Evolutionary conservation across 352 stramenopile species (phyloP), one percentile per base, ranked within the genome.

Genomic region (Phytophthora melonis): DNA sequence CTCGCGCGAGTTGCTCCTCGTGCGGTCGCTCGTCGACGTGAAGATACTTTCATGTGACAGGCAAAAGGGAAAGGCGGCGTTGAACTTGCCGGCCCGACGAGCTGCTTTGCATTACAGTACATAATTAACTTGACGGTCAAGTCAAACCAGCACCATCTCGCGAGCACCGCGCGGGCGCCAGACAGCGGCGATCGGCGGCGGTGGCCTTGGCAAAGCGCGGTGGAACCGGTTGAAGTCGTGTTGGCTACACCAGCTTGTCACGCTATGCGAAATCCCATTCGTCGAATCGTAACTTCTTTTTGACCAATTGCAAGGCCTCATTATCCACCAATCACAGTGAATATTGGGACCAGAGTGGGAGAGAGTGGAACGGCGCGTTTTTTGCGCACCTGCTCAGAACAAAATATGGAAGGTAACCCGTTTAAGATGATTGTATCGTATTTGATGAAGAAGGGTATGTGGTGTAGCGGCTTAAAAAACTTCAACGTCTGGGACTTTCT

Each of bases 1-100:
- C 19, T 47, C 11, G 11, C 19, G 14, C 56, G 30, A 50, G 23
- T 32, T 62, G 30, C 56, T 7, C 16, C 54, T 27, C 32, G 27
- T 39, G 27, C 30, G 16, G 3, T n/a, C 30, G 30, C 30, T 34
- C 30, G 30, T 34, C 32, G 16, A n/a, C 34, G 41, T 32, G 27
- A 74, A 70, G 59, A 74, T 74, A 74, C 59, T 60, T 70, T 70
- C 41, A 74, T 74, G 67, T 74, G 67, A 70, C 67, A 39, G 67
- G 69, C 60, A 39, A 13, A 30, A 21, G 63, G 39, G 58, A 73
- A 45, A 68, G 59, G 59, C 58, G 66, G 5, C 41, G 25, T 63
- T 68, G 66, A 68, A 58, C 50, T 68, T 36, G 45, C 16, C 10
- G 5, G 16, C 49, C 53, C 39, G 13, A n/a, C 39, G 39, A n/a